phyloP scores from a whole-genome alignment of 805 yeast species.

The Ogataea populi-albae region DNA sequence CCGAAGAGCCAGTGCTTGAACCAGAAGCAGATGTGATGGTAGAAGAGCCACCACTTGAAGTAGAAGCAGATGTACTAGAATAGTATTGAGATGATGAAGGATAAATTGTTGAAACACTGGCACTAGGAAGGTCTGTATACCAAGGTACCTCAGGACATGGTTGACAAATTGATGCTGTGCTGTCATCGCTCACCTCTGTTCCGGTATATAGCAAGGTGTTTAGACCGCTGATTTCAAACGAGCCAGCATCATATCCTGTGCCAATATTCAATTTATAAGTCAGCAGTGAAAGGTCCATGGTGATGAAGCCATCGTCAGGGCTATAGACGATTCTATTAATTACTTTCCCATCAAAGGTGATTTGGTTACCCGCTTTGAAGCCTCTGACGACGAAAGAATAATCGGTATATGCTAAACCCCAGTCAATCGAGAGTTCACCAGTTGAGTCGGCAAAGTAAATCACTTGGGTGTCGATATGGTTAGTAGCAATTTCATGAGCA shows the following conservation, averaged over 20 bases:
- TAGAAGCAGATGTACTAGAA: background rate
- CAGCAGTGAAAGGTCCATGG: background rate
- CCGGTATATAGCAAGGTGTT: background rate
- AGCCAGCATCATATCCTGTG: background rate
- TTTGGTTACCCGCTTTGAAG: background rate
- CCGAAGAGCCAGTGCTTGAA: background rate
- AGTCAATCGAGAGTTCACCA: background rate
- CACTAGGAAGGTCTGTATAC: background rate
- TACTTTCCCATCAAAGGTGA: background rate
- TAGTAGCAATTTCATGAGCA: background rate
- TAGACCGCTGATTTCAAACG: background rate
- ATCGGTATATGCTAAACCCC: slow-evolving; percentile 1
- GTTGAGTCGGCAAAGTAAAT: slow-evolving; percentile 1
- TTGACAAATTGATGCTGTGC: background rate
- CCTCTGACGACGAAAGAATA: slow-evolving; percentile 1
- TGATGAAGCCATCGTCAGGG: background rate
- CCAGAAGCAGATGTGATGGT: background rate
- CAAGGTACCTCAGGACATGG: background rate
- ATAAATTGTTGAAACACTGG: background rate
- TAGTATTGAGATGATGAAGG: background rate
- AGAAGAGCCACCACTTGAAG: slow-evolving; percentile 1
- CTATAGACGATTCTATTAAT: background rate
- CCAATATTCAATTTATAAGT: slow-evolving; percentile 1
- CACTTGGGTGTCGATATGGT: background rate
- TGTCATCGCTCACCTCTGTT: background rate